Conservation (phyloP, 345 rosid genomes). For the Citrus maxima region DNA sequence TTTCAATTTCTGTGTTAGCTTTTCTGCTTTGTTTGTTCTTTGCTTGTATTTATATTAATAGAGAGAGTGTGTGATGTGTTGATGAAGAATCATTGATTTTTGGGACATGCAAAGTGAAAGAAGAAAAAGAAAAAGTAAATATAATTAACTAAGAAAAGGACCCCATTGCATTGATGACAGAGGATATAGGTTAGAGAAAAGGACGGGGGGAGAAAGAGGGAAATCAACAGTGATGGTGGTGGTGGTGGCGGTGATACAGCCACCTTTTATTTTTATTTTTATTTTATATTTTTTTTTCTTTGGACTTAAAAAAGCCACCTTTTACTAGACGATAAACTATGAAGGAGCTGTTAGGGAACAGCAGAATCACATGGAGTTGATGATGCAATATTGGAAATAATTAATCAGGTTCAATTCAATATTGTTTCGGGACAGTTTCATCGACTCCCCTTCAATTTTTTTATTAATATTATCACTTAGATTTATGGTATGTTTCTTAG, state of each 20-base stretch:
- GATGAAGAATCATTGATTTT: neutral
- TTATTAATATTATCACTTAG: too few relatives aligned
- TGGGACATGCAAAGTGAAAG: neutral
- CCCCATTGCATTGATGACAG: slow-evolving; percentile 23
- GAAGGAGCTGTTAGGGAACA: neutral
- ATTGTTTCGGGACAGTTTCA: too few relatives aligned
- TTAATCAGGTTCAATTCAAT: neutral
- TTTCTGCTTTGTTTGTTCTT: neutral
- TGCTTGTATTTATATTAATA: neutral
- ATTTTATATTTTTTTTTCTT: too few relatives aligned
- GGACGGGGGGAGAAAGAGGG: slow-evolving; percentile 14
- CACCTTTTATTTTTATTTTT: neutral
- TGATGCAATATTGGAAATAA: neutral
- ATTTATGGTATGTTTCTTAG: too few relatives aligned
- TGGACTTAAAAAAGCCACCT: neutral
- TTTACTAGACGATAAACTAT: neutral
- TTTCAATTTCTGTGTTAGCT: neutral
- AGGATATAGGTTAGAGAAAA: slow-evolving; percentile 6
- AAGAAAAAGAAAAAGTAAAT: neutral
- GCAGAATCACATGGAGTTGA: neutral
- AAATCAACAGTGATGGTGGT: neutral
- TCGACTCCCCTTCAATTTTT: too few relatives aligned
- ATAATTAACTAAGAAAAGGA: neutral
- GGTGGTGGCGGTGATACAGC: neutral
- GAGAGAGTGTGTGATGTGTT: neutral